Base-by-base conservation (phyloP, 2,329 filamentous ascomycete genomes). In the Fusarium secorum region DNA sequence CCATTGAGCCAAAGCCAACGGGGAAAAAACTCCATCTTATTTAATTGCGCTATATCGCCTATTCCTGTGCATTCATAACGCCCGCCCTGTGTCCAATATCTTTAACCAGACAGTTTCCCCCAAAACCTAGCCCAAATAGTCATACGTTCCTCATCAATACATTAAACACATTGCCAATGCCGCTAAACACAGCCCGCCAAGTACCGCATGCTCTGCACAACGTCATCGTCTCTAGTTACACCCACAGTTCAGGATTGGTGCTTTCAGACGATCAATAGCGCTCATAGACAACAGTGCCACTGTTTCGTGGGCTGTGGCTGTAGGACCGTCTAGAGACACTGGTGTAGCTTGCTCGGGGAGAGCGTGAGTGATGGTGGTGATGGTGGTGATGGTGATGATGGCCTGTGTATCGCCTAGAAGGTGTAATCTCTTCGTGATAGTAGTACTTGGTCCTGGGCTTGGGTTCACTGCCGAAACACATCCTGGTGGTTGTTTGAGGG, bases 401-500 rank as follows among this genome's bases (percentile, higher is more conserved):
- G 45, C 79, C 75, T 56, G 78, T 76, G 68, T 75, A 76, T 52
- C 82, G 80, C 42, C 84, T 80, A 62, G 83, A 80, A 45, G 86
- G 86, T 49, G 85, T 81, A 70, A 84, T 81, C 71, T 88, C 85
- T 79, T 88, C 84, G 76, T 83, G 83, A 77, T 88, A 87, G 81
- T 88, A 88, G 80, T 88, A 86, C 49, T 82, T 82, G 42, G 81
- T 83, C 33, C 76, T 78, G 59, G 83, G 82, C 26, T 77, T 78
- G 57, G 83, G 82, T 64, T 82, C 79, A 59, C 79, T 69, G 49
- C 79, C 76, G 81, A 88, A 86, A 75, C 86, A 88, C 86, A 88
- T 88, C 28, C 75, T 83, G 76, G 54, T 68, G 32, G 51, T 67
- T 36, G 46, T 54, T 48, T 55, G 61, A 48, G 54, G 41, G 44